Evolutionary conservation across 148 eudicot species (phyloP).

Genomic region (Talinum fruticosum): DNA sequence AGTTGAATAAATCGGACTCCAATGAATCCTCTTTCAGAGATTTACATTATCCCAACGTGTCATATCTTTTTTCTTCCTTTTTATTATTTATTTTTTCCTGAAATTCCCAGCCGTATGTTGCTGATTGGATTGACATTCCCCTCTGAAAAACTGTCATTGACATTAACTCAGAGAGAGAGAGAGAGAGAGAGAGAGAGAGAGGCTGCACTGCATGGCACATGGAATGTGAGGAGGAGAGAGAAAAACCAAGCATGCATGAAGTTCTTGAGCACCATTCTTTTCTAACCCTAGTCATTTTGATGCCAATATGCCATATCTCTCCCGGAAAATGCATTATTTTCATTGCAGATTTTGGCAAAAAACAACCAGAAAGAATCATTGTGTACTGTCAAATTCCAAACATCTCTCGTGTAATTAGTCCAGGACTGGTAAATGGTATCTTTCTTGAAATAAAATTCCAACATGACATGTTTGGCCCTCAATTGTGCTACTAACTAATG

Average conservation of each 20-base stretch:
- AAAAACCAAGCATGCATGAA: slow-evolving; percentile 11
- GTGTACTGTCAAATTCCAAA: slow-evolving; percentile 17
- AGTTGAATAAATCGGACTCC: slow-evolving; percentile 19
- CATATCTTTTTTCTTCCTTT: not conserved
- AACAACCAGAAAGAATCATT: not conserved
- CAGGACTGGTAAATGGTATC: not conserved
- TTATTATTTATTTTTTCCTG: not conserved
- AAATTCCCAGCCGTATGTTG: not conserved
- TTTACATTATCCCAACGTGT: slow-evolving; percentile 18
- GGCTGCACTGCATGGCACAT: slow-evolving; percentile 13
- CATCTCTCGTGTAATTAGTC: slow-evolving; percentile 14
- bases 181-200: not conserved
- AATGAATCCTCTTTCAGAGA: slow-evolving; percentile 23
- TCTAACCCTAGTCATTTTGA: not conserved
- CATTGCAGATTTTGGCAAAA: not conserved
- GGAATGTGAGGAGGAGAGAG: slow-evolving; percentile 13
- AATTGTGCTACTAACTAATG: slow-evolving; percentile 12
- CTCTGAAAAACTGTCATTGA: slow-evolving; percentile 5
- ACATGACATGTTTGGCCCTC: slow-evolving; percentile 27
- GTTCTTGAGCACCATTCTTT: slow-evolving; percentile 23
- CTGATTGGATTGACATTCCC: slow-evolving; percentile 24
- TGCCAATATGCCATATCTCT: not conserved
- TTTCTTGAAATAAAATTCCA: slow-evolving; percentile 2
- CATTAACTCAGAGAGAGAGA: not conserved
- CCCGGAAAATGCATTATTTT: slow-evolving; percentile 3